Conservation (phyloP, 495 filamentous ascomycete genomes). For the Penicillium nucicola region DNA sequence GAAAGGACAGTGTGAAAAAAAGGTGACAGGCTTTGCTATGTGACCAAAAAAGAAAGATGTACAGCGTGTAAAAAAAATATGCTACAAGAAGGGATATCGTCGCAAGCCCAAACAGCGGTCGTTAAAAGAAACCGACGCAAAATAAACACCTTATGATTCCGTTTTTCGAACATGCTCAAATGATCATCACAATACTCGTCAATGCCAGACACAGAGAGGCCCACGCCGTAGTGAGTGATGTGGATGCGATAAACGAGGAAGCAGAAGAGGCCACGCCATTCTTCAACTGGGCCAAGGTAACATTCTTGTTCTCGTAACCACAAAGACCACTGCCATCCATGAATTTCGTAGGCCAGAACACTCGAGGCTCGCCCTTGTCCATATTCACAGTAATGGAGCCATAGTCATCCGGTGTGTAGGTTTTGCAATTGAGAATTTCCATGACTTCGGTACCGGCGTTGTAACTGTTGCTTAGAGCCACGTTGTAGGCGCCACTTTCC, state of each 20-base stretch:
- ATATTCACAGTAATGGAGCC: constrained; percentile 47
- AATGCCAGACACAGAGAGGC: not conserved
- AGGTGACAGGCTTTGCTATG: not conserved
- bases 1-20: not conserved
- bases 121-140: not conserved
- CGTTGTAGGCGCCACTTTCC: constrained; percentile 35
- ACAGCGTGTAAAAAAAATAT: not conserved
- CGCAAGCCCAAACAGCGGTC: not conserved
- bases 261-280: constrained; percentile 2
- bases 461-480: constrained; percentile 43
- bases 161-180: too few species aligned
- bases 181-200: too few species aligned
- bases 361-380: constrained; percentile 46
- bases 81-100: constrained; percentile 1
- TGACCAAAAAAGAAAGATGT: not conserved
- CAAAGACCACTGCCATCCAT: constrained; percentile 38
- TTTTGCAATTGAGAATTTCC: constrained; percentile 50
- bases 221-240: not conserved
- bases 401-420: constrained; percentile 36
- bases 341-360: constrained; percentile 35
- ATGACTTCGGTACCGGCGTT: constrained; percentile 29
- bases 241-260: not conserved
- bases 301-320: constrained; percentile 20
- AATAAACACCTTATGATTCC: not conserved
- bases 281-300: constrained; percentile 11